Evolutionary conservation across 345 rosid species (phyloP), one percentile per base, ranked within the genome.

Genomic region (Rhodamnia rubescens): DNA sequence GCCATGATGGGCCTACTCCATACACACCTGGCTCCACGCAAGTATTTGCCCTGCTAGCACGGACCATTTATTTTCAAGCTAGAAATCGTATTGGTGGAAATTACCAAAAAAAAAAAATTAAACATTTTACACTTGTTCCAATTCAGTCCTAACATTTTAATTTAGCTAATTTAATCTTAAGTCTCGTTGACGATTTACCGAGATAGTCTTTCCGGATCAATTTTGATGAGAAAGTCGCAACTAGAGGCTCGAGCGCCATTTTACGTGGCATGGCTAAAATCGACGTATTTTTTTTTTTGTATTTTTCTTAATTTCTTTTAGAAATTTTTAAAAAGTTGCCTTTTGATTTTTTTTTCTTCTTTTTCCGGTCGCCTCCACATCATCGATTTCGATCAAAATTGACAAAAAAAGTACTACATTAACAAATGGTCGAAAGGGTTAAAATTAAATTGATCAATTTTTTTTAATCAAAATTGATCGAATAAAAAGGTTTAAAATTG

Each of bases 121-220:
- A 29, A 61, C 2, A 1, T 29, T n/a, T n/a, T 59, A 0, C 9
- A 7, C 20, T 61, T 15, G 1, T 29, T 0, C 9, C 42, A 15
- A 61, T 15, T 61, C 1, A 29, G 0, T 61, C 2, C 7, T 15
- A 7, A 64, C 5, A 0, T 64, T 29, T 29, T 15, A 64, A 2
- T 64, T 29, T 29, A 29, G 2, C 11, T 4, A 29, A 29, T 64
- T 29, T 64, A 15, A 1, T 29, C 42, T 3, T 36, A 29, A 29
- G 16, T n/a, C 3, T 1, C 7, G 4, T 29, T 15, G 1, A 64
- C 3, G 0, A 64, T 64, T 64, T 64, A 0, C 4, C 40, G 15
- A 64, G 15, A 0, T 15, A 7, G 14, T 9, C 5, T 1, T 64
- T 0, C 0, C 6, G 1, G 1, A 8, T 0, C 2, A 15, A 64